Conservation (phyloP, 2,329 filamentous ascomycete species). For the Nannizzia gypsea region DNA sequence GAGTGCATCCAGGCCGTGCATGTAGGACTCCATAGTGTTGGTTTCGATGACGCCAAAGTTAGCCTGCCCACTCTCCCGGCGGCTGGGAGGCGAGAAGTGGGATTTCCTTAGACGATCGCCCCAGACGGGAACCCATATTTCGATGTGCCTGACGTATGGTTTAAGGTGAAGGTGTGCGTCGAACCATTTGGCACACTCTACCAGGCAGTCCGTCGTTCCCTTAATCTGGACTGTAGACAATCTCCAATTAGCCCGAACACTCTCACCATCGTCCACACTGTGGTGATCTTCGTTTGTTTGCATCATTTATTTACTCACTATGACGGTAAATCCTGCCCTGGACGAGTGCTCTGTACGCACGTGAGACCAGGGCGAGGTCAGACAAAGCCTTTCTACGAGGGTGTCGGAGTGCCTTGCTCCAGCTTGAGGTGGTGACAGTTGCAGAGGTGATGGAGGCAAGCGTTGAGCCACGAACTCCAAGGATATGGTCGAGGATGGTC, state of each 20-base stretch:
- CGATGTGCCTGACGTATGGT: conserved; percentile 56
- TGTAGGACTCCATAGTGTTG: conserved; percentile 16
- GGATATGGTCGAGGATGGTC: conserved; percentile 57
- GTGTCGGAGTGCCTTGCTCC: conserved; percentile 36
- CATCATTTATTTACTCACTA: conserved; percentile 31
- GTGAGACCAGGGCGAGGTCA: conserved; percentile 48
- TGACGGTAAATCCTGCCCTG: conserved; percentile 64
- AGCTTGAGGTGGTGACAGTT: conserved; percentile 3
- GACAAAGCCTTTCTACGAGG: conserved; percentile 56
- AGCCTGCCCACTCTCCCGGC: conserved; percentile 15
- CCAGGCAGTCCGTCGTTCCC: conserved; percentile 52
- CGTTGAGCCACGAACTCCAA: conserved; percentile 53
- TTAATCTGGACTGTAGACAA: conserved; percentile 52
- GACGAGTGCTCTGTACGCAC: conserved; percentile 54
- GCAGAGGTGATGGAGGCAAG: conserved; percentile 6
- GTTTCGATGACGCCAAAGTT: conserved; percentile 17
- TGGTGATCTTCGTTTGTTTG: neutral
- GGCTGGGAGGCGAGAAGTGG: conserved; percentile 25
- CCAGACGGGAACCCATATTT: conserved; percentile 67
- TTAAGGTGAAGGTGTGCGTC: conserved; percentile 46
- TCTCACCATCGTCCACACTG: neutral
- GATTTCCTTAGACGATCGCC: conserved; percentile 43
- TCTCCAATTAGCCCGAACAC: conserved; percentile 1
- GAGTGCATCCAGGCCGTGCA: conserved; percentile 21
- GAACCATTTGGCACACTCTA: conserved; percentile 52